Base-by-base conservation (phyloP, 805 yeast species). In the Brettanomyces bruxellensis region DNA sequence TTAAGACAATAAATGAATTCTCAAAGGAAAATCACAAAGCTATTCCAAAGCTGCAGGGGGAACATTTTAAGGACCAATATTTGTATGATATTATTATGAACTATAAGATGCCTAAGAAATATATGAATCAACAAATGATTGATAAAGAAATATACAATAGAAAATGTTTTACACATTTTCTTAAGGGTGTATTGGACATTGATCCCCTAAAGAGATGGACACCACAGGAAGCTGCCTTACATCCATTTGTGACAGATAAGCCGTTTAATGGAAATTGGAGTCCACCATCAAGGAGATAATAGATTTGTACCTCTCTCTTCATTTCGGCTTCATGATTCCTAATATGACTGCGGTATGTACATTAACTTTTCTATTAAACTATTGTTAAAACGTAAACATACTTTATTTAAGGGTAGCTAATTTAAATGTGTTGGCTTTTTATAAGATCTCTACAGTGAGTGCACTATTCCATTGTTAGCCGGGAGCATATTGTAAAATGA, bases 141-240 rank as follows among this genome's bases (percentile, higher is more conserved):
- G 95, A 86, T 47, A 75, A 75, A 54, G 97, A 91, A 62, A 71
- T 81, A 69, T 73, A 71, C 44, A 87, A 86, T 52, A 71, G 98
- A 42, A 73, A 71, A 43, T 72, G 85, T 38, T 71, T 91, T 47
- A 70, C 82, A 25, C 95, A 91, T 62, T 87, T 93, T 55, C 70
- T 93, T 43, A 65, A 71, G 39, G 95, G 95, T 25, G 74, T 87
- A 8, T 69, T 93, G 50, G 86, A 83, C 53, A 64, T 88, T 56
- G 90, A 91, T 62, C 99, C 99, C 0, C 73, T 93, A 55, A 96
- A 89, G 62, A 77, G 99, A 55, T 85, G 96, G 84, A 87, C 97
- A 0, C 99, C 99, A 11, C 96, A 88, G 54, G 97, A 93, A 62
- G 99, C 98, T 0, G 70, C 82, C 13, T 70, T 78, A 62, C 99